Percentiles rank a stretch among this genome's conserved stretches.
Conservation (phyloP, 306 rosid species). For the Gillenia trifoliata region DNA sequence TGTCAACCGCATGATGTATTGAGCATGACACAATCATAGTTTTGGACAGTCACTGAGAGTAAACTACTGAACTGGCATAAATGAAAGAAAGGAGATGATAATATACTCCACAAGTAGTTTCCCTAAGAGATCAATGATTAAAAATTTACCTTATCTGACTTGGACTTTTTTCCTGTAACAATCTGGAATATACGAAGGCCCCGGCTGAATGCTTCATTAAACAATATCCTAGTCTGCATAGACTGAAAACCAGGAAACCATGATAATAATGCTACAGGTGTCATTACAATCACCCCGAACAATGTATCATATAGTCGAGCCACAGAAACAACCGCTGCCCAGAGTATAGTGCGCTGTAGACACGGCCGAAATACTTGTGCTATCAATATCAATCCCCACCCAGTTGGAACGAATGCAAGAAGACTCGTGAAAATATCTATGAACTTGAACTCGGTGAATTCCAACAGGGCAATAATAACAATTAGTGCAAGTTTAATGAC, state of each 20-base stretch:
- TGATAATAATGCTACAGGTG: conserved; percentile 73
- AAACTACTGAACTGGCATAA: neutral
- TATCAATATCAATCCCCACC: conserved; percentile 79
- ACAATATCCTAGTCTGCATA: conserved; percentile 85
- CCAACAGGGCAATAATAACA: conserved; percentile 49
- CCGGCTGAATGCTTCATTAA: conserved; percentile 83
- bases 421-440: conserved; percentile 69
- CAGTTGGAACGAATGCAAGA: conserved; percentile 83
- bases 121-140: neutral
- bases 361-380: conserved; percentile 73
- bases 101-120: neutral
- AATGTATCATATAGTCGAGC: conserved; percentile 71
- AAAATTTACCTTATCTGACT: conserved; percentile 35
- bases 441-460: conserved; percentile 56
- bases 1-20: neutral
- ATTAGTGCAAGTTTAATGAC: conserved; percentile 42
- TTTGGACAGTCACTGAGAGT: neutral
- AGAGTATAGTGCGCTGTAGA: conserved; percentile 45
- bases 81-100: conserved; percentile 1
- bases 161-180: conserved; percentile 55
- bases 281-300: conserved; percentile 67
- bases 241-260: conserved; percentile 92
- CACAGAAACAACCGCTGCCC: conserved; percentile 55
- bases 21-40: neutral
- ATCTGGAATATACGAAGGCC: conserved; percentile 77